Percentiles rank a stretch among this genome's conserved stretches.
phyloP scores from a whole-genome alignment of 202 grass and related monocot species.

The Musa balbisiana region DNA sequence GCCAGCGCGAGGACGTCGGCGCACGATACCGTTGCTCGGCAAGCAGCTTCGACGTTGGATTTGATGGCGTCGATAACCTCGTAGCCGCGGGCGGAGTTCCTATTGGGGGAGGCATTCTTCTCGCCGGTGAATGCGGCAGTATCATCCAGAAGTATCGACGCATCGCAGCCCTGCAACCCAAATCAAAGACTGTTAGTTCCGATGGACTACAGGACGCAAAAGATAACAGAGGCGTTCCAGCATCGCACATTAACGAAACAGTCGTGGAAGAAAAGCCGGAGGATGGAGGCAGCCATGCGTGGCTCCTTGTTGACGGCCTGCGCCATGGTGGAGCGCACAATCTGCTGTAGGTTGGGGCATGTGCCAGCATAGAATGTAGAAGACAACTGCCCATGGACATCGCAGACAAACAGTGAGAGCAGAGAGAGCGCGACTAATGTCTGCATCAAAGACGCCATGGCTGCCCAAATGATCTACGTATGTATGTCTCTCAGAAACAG shows the following conservation, averaged over 20 bases:
- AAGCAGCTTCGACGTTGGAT: slow-evolving; percentile 34
- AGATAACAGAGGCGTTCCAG: background rate
- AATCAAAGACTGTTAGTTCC: background rate
- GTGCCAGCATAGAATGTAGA: slow-evolving; percentile 37
- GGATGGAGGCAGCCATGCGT: slow-evolving; percentile 59
- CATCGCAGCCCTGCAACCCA: slow-evolving; percentile 54
- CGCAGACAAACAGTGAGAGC: slow-evolving; percentile 17
- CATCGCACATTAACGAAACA: slow-evolving; percentile 59
- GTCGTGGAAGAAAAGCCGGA: slow-evolving; percentile 65
- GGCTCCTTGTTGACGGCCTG: slow-evolving; percentile 20
- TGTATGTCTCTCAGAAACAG: no score
- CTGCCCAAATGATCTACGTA: no score
- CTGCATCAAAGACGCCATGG: no score
- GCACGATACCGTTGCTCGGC: slow-evolving; percentile 60
- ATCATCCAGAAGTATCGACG: slow-evolving; percentile 60
- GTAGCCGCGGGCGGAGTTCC: slow-evolving; percentile 45
- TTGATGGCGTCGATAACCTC: slow-evolving; percentile 55
- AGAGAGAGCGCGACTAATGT: slow-evolving; percentile 3
- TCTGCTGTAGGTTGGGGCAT: slow-evolving; percentile 31
- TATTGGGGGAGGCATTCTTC: slow-evolving; percentile 46
- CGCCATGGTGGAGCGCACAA: slow-evolving; percentile 34
- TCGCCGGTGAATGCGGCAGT: slow-evolving; percentile 39
- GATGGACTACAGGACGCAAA: background rate
- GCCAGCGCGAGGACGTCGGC: slow-evolving; percentile 71
- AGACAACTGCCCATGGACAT: slow-evolving; percentile 36